Conservation (phyloP, 176 grass and related monocot species). For the Rhynchospora tenuis region DNA sequence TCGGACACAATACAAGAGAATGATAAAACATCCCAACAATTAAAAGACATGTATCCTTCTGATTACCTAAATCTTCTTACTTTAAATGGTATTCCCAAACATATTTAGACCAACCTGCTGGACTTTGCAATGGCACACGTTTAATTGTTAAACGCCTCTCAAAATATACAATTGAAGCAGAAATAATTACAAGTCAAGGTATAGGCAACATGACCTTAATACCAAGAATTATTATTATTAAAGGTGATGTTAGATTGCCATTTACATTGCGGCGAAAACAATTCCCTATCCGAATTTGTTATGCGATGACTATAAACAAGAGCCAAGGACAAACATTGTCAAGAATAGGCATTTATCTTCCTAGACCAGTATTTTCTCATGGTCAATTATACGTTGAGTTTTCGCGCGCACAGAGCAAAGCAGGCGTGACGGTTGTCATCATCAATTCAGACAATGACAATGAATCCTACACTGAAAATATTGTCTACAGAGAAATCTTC, state of each 20-base stretch:
- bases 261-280: neutral
- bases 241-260: neutral
- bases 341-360: neutral
- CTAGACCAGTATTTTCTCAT: neutral
- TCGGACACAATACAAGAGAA: neutral
- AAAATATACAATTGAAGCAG: neutral
- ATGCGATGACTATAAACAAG: neutral
- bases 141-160: neutral
- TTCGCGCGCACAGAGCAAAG: neutral
- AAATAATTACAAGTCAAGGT: neutral
- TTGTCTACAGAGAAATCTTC: neutral
- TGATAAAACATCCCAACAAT: neutral
- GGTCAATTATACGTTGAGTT: neutral
- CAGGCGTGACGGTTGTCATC: neutral
- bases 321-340: neutral
- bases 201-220: neutral
- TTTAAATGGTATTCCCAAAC: neutral
- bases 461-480: neutral
- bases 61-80: neutral
- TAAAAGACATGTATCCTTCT: neutral
- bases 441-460: neutral
- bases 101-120: neutral
- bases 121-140: neutral
- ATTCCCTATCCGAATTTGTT: neutral
- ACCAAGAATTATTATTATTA: neutral